Evolutionary conservation across 2,329 filamentous ascomycete species (phyloP), one percentile per base, ranked within the genome.

Genomic region (Parascedosporium putredinis): DNA sequence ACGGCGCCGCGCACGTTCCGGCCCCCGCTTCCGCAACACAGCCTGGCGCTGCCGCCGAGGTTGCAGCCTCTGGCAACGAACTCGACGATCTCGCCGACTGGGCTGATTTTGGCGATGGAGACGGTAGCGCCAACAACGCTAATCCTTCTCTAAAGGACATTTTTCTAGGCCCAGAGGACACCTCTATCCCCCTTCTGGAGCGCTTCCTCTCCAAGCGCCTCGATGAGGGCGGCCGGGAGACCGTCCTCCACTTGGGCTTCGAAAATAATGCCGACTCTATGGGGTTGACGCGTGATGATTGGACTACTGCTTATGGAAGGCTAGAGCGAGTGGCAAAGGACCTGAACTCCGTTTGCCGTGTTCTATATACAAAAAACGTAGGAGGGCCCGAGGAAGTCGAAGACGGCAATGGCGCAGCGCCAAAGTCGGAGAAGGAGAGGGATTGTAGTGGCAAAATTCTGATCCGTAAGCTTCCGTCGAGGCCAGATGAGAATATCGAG

Each of bases 301-400:
- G 90, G 87, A 75, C 85, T 25, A 65, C 68, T 47, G 88, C 90
- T 3, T 70, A 89, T 53, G 69, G 71, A 54, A 77, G 85, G 47
- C 63, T 97, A 54, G 72, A 71, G 48, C 72, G 74, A 25, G 85
- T 84, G 0, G 82, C 88, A 3, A 77, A 78, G 55, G 71, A 70
- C 45, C 64, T 82, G 5, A 75, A 78, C 34, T 88, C 88, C 9
- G 84, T 93, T 60, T 93, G 85, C 63, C 83, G 86, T 55, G 67
- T 95, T 40, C 73, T 98, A 6, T 74, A 96, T 59, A 95, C 91
- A n/a, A 86, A 86, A 63, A 94, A 96, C 59, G 85, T 96, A 1
- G 88, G 86, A 25, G 88, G 86, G 25, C 72, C 81, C 1, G 71
- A 82, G 46, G 89, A 95, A 62, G 50, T 40, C 16, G 45, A 86